Evolutionary conservation across 257 asterid genomes (phyloP).

Genomic region (Sherardia arvensis): DNA sequence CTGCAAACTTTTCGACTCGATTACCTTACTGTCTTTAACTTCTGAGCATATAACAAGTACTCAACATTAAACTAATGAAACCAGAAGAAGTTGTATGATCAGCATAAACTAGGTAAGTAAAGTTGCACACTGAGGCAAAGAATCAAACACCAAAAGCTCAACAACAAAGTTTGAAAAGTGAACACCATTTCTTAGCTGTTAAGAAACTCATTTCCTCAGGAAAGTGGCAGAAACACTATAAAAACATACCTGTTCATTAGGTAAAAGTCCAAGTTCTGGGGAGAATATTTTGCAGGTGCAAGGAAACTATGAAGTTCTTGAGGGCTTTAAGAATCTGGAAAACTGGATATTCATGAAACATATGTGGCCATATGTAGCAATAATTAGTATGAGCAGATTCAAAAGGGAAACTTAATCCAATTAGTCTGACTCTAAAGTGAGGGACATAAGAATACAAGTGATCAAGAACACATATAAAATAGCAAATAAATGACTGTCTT

Average conservation of each 20-base stretch:
- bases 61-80: not conserved
- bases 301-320: not conserved
- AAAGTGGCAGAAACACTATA: not conserved
- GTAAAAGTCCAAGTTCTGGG: not conserved
- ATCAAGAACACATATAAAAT: constrained; percentile 10
- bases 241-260: not conserved
- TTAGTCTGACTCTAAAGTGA: constrained; percentile 15
- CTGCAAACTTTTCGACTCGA: not conserved
- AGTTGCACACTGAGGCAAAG: not conserved
- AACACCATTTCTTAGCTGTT: not conserved
- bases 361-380: not conserved
- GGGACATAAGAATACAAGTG: constrained; percentile 15
- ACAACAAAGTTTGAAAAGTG: not conserved
- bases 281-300: not conserved
- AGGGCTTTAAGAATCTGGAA: constrained; percentile 11
- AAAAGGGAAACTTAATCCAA: constrained; percentile 22
- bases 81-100: not conserved
- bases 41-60: not conserved
- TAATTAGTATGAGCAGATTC: constrained; percentile 14
- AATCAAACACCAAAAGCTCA: not conserved
- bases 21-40: not conserved
- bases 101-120: not conserved
- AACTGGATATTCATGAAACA: constrained; percentile 3
- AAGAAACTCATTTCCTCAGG: not conserved
- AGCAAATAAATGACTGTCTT: constrained; percentile 17